Base-by-base conservation (phyloP, 768 basidiomycete genomes). In the Boletus edulis region DNA sequence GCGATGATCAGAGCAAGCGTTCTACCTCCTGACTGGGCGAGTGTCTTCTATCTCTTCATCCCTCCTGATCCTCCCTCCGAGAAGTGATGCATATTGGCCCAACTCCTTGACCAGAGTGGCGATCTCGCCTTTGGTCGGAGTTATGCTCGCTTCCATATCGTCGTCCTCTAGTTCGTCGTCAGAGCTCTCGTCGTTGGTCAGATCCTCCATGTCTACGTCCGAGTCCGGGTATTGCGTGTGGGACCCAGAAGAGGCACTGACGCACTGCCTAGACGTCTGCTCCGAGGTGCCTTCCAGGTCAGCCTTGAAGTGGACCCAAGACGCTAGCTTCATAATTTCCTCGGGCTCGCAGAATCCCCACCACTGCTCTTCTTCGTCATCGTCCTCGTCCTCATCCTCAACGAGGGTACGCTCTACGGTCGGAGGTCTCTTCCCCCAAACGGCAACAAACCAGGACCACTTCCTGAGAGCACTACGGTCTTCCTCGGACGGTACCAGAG, bases 381-480 rank as follows among this genome's bases (percentile, higher is more conserved):
- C 34, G 13, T 0, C 34, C 4, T 35, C 34, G 12, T 73, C 73
- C 5, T 72, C 68, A 17, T 73, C 67, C 7, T 69, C 59, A 20
- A 55, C 46, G 10, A 54, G 47, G 27, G 62, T 68, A 43, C 69
- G 57, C 54, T 70, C 71, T 18, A 66, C 58, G 0, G 55, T 43
- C 0, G 62, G 53, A 18, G 84, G 82, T 56, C 72, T 78, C 68
- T 70, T 80, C 1, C 89, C 89, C 80, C 83, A 88, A 1, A 90
- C 86, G 5, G 80, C 83, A n/a, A 93, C 62, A 66, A 89, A 87
- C 86, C 86, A 90, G 1, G 82, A 76, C 89, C 90, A 93, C 32
- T 80, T 77, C 54, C 67, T 78, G 67, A 86, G 68, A 34, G 74
- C 69, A 20, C 67, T 66, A n/a, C 83, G 73, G n/a, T 84, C 81